These are phyloP conservation scores for Metschnikowia rubicola DNA, from an alignment of 805 yeast genomes.

Conservation along the genomic window DNA sequence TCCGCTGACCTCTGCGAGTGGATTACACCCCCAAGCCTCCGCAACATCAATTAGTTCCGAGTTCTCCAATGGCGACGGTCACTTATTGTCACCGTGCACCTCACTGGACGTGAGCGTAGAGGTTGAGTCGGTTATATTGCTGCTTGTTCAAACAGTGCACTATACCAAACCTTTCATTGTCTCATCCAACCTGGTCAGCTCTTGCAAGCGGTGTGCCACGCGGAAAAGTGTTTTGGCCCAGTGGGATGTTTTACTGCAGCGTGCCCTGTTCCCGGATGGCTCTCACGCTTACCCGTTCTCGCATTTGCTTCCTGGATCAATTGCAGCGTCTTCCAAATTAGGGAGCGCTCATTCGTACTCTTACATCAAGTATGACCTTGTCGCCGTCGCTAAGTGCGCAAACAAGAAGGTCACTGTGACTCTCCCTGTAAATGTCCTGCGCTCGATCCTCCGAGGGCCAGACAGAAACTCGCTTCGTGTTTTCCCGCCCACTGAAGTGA, in stretches of 20 bases:
- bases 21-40: conserved; percentile 4
- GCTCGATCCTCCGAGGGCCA: conserved; percentile 77
- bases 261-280: conserved; percentile 59
- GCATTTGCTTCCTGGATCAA: conserved; percentile 78
- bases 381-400: conserved; percentile 49
- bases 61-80: neutral
- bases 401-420: conserved; percentile 32
- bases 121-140: conserved; percentile 56
- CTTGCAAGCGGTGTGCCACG: conserved; percentile 57
- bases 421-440: conserved; percentile 66
- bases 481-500: conserved; percentile 92
- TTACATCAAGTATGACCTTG: conserved; percentile 66
- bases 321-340: conserved; percentile 75
- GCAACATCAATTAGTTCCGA: neutral
- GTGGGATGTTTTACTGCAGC: conserved; percentile 77
- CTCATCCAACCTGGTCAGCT: conserved; percentile 42
- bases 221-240: conserved; percentile 64
- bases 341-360: conserved; percentile 50
- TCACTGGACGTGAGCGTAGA: neutral
- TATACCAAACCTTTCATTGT: conserved; percentile 66
- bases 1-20: neutral
- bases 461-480: conserved; percentile 85
- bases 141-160: conserved; percentile 67
- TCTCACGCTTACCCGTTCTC: conserved; percentile 90
- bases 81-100: neutral